Base-by-base conservation (phyloP, 2,329 filamentous ascomycete genomes). In the Colletotrichum sp. region DNA sequence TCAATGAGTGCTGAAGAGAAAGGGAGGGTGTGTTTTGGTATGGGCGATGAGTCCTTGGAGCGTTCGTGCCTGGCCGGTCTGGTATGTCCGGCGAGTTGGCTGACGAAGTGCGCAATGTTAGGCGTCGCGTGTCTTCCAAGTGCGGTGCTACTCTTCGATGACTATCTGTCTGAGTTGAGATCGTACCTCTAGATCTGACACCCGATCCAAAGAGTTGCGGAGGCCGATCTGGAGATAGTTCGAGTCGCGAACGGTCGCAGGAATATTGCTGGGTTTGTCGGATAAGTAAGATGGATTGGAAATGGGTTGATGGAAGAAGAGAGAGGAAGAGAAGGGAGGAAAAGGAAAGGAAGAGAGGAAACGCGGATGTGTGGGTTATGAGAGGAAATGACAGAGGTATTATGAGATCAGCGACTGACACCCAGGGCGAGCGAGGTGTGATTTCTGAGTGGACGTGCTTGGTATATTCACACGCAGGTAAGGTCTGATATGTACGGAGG, bases 361-460 rank as follows among this genome's bases (percentile, higher is more conserved):
- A 66, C 32, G 49, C 60, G 30, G 28, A 28, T 21, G 60, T 60
- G 67, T 39, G 36, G 52, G 52, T 72, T 71, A 67, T 63, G 66
- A 66, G 67, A 70, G 60, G 66, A 75, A 71, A 60, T 67, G 60
- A 71, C 66, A 75, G 60, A 66, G 62, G 28, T 66, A 32, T 74
- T 74, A 70, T 76, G 71, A 76, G 71, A 76, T 63, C 75, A 66
- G 71, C 71, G 66, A 73, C 69, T 73, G 26, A 57, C 63, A 60
- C 57, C 69, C 69, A 64, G 60, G 44, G 59, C 59, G 68, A 64
- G 28, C n/a, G 39, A 63, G 72, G 72, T 75, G 44, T 63, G 52
- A 72, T 72, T 67, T 72, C 30, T 72, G 73, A 63, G 70, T 44
- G 69, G 63, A 68, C 44, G 30, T 72, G 44, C 44, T 21, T 52